Evolutionary conservation across 2,329 filamentous ascomycete genomes (phyloP), one percentile per base, ranked within the genome.

Genomic region (Rutstroemia sp.): DNA sequence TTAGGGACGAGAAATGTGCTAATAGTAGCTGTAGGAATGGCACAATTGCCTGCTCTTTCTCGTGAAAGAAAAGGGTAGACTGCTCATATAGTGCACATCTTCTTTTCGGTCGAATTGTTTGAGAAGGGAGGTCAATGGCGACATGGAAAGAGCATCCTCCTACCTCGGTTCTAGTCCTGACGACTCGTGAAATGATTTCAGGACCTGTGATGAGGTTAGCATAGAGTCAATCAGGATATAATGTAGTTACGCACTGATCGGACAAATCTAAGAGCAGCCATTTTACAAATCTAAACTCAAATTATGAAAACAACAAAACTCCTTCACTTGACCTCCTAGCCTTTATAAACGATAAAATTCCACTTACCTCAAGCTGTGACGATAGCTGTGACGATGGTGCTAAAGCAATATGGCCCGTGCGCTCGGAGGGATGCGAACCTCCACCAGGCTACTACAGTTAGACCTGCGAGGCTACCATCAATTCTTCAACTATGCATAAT

Each of bases 111-210:
- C 4, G 10, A 4, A 34, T 12, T 34, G 4, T 34, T 34, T 34
- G 30, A 34, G 30, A 34, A 34, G 10, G 10, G 3, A 34, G 18
- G 19, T 21, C 9, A 1, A 34, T 19, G 5, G 10, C 25, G 9
- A 49, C 14, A 27, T 27, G 25, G 7, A 12, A n/a, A 14, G 19
- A 34, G 12, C 19, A 16, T 46, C 18, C 44, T 48, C 74, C 66
- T 69, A 95, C 92, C 88, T 88, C 70, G 90, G 90, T 71, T 96
- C 92, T 19, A 97, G 75, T 6, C 92, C 92, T 5, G 91, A 96
- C 62, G 90, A 88, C 51, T 64, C 66, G 59, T 69, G 66, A 72
- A 96, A 96, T 2, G 89, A 92, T 70, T 88, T 87, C 77, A 90
- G 81, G 48, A 95, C 90, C 90, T 94, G 49, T n/a, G 12, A 42